These are phyloP conservation scores for Rhizopogon rudus DNA, from an alignment of 768 basidiomycete species.

Conservation along the genomic window DNA sequence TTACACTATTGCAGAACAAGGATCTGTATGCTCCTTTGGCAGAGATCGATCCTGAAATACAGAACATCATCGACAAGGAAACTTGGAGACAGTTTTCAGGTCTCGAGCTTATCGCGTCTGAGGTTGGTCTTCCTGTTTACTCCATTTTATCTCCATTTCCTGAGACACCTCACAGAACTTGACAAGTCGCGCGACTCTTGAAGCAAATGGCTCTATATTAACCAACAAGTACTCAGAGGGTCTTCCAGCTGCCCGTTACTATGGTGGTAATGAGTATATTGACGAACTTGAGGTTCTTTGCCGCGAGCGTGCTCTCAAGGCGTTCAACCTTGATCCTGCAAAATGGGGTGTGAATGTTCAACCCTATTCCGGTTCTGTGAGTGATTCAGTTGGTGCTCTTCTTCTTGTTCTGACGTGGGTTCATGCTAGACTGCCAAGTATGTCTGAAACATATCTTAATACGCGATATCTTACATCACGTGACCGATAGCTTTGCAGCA, in stretches of 20 bases:
- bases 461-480: constrained; percentile 8
- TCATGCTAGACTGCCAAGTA: constrained; percentile 78
- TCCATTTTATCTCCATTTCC: not conserved
- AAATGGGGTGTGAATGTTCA: constrained; percentile 99
- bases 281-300: constrained; percentile 94
- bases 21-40: constrained; percentile 82
- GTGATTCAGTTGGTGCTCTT: constrained; percentile 25
- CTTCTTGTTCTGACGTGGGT: constrained; percentile 10
- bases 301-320: constrained; percentile 92
- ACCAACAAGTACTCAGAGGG: constrained; percentile 99
- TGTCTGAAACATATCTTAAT: constrained; percentile 18
- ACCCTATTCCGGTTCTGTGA: constrained; percentile 89
- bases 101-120: constrained; percentile 97
- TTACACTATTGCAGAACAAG: constrained; percentile 64
- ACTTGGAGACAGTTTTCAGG: constrained; percentile 98
- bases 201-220: constrained; percentile 97
- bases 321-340: constrained; percentile 89
- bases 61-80: constrained; percentile 98
- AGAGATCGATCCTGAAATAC: constrained; percentile 90
- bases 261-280: constrained; percentile 96
- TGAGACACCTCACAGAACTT: constrained; percentile 60
- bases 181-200: constrained; percentile 93
- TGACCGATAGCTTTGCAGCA: constrained; percentile 75
- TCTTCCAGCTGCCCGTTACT: constrained; percentile 95
- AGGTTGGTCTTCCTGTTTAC: constrained; percentile 47